Evolutionary conservation across 148 eudicot species (phyloP).

Genomic region (Vaccinium macrocarpon): DNA sequence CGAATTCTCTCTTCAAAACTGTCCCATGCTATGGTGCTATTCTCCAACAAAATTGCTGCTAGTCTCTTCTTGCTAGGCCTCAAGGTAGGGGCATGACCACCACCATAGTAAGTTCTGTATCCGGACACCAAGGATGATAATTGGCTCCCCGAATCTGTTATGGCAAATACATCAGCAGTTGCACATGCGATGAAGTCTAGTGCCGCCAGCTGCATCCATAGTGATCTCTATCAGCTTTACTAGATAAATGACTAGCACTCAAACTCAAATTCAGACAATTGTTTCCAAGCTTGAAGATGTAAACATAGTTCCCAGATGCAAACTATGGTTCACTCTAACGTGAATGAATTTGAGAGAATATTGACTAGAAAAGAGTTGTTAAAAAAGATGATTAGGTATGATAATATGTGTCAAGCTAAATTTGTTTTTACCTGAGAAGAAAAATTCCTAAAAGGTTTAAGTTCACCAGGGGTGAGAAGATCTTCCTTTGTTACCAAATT

Average conservation of each 20-base stretch:
- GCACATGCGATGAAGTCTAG: slow-evolving; percentile 91
- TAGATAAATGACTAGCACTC: not conserved
- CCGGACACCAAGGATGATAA: slow-evolving; percentile 87
- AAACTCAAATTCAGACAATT: not conserved
- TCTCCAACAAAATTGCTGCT: slow-evolving; percentile 58
- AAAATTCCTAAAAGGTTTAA: slow-evolving; percentile 71
- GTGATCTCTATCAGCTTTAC: not conserved
- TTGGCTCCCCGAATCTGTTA: slow-evolving; percentile 95
- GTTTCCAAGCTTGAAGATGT: not conserved
- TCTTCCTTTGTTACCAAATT: slow-evolving; percentile 84
- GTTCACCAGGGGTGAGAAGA: slow-evolving; percentile 64
- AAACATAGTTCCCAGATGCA: not conserved
- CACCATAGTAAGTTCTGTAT: slow-evolving; percentile 74
- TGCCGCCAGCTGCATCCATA: slow-evolving; percentile 69
- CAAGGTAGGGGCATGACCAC: slow-evolving; percentile 70
- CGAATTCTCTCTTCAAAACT: slow-evolving; percentile 52
- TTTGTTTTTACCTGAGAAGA: slow-evolving; percentile 69
- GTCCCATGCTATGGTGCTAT: slow-evolving; percentile 58
- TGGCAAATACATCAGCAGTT: slow-evolving; percentile 85
- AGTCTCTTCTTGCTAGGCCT: slow-evolving; percentile 85
- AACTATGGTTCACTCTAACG: not conserved
- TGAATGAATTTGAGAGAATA: not conserved
- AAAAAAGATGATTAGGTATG: not conserved
- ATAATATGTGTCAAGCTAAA: not conserved
- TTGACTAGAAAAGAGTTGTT: not conserved